These are phyloP conservation scores for Herpotrichia juniperi DNA, from an alignment of 2,329 filamentous ascomycete genomes.

Conservation along the genomic window DNA sequence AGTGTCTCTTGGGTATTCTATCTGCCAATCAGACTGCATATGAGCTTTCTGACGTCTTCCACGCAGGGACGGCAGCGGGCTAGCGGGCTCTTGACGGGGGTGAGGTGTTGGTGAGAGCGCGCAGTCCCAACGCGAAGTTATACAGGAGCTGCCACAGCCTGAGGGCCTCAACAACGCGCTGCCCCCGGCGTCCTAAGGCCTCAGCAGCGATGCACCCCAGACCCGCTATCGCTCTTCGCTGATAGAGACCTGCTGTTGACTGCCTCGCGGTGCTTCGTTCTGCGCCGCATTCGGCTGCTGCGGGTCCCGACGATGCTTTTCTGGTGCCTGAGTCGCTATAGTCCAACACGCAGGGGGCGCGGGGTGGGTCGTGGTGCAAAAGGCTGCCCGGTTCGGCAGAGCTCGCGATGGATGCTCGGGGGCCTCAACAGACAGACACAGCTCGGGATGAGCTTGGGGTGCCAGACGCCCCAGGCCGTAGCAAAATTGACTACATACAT, in stretches of 20 bases:
- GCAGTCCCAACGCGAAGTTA: constrained; percentile 2
- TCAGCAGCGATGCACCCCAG: not conserved
- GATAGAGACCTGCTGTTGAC: not conserved
- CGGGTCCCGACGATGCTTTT: too few relatives aligned
- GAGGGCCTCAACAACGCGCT: constrained; percentile 8
- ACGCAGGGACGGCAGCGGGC: not conserved
- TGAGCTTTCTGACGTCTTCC: too few relatives aligned
- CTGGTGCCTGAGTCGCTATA: too few relatives aligned
- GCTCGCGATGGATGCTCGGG: constrained; percentile 25
- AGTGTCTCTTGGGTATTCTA: too few relatives aligned
- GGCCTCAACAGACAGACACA: constrained; percentile 38
- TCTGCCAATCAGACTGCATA: too few relatives aligned
- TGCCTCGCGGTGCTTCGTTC: too few relatives aligned
- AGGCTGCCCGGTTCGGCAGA: constrained; percentile 34
- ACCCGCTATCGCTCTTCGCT: too few relatives aligned
- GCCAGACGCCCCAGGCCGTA: not conserved
- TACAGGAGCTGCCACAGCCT: constrained; percentile 4
- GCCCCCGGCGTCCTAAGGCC: not conserved
- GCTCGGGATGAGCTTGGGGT: constrained; percentile 40
- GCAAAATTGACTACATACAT: constrained; percentile 1
- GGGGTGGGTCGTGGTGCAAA: not conserved
- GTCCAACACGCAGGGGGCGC: too few relatives aligned
- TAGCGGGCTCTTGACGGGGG: constrained; percentile 2
- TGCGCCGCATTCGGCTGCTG: too few relatives aligned
- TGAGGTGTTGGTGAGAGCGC: constrained; percentile 5